phyloP scores from a whole-genome alignment of 2,329 filamentous ascomycete species.

The Fusarium graminum region DNA sequence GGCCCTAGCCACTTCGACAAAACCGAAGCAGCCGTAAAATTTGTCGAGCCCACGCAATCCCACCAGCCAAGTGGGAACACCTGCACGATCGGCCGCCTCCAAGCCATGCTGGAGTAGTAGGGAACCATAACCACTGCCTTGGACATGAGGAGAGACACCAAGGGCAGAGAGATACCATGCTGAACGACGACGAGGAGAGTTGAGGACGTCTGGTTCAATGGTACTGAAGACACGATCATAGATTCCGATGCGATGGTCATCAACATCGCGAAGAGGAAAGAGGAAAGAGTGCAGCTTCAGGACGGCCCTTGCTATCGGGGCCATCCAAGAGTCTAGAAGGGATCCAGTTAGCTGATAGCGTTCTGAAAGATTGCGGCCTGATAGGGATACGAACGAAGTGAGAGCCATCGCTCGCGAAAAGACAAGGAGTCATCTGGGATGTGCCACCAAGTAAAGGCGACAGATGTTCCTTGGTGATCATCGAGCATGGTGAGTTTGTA shows the following conservation, averaged over 20 bases:
- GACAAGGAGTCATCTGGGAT: constrained; percentile 45
- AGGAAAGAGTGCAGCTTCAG: constrained; percentile 47
- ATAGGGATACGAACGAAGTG: constrained; percentile 47
- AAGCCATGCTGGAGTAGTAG: constrained; percentile 52
- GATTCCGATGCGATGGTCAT: constrained; percentile 36
- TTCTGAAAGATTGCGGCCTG: not conserved
- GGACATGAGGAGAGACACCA: constrained; percentile 50
- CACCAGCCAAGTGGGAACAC: constrained; percentile 52
- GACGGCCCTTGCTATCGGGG: constrained; percentile 46
- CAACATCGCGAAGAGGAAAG: constrained; percentile 42
- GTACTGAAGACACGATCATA: constrained; percentile 48
- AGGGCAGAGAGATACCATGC: constrained; percentile 56
- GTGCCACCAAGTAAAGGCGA: constrained; percentile 55
- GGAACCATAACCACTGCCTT: constrained; percentile 52
- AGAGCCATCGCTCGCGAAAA: constrained; percentile 51
- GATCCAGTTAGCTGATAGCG: constrained; percentile 7
- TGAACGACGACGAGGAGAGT: constrained; percentile 47
- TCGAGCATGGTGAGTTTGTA: constrained; percentile 50
- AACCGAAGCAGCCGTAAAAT: constrained; percentile 54
- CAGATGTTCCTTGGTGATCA: constrained; percentile 34
- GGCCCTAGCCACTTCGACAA: constrained; percentile 52
- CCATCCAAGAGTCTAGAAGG: constrained; percentile 50
- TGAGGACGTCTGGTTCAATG: constrained; percentile 47
- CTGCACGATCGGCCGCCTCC: constrained; percentile 47
- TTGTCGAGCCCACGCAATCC: constrained; percentile 51